Evolutionary conservation across 1,284 basidiomycete genomes (phyloP).

Genomic region (Ceratobasidium sp.): DNA sequence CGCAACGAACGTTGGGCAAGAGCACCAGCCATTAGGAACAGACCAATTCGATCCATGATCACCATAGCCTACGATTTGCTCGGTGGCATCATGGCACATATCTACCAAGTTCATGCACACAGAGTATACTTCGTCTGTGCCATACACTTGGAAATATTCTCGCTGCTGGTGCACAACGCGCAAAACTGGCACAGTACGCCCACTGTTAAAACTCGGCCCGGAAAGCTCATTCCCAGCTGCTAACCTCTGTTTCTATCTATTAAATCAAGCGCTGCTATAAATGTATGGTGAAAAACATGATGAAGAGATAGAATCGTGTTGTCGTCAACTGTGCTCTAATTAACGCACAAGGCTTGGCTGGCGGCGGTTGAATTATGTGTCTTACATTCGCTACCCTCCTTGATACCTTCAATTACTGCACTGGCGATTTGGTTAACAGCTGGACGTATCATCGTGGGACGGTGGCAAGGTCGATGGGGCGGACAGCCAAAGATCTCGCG

Average conservation of each 20-base stretch:
- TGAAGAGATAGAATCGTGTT: slow-evolving; percentile 43
- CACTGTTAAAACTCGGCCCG: not conserved
- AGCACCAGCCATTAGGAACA: slow-evolving; percentile 23
- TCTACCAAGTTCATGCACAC: slow-evolving; percentile 2
- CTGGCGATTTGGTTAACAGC: not conserved
- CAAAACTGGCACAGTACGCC: not conserved
- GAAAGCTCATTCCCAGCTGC: not conserved
- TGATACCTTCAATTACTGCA: not conserved
- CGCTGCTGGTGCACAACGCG: slow-evolving; percentile 12
- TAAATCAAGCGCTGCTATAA: slow-evolving; percentile 47
- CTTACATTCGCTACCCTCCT: slow-evolving; percentile 5
- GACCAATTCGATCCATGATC: not conserved
- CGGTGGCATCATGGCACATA: not conserved
- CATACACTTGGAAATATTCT: slow-evolving; percentile 16
- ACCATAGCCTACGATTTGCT: not conserved
- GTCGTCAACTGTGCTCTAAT: slow-evolving; percentile 35
- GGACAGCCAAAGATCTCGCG: not conserved
- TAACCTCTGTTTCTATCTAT: slow-evolving; percentile 46
- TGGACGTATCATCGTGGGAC: not conserved
- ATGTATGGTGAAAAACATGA: slow-evolving; percentile 43
- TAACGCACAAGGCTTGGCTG: not conserved
- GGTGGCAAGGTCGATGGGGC: not conserved
- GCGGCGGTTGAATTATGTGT: not conserved
- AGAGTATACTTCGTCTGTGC: slow-evolving; percentile 7
- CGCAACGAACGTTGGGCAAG: slow-evolving; percentile 12